Conservation (phyloP, 495 filamentous ascomycete species). For the Staphylotrichum longicolle region DNA sequence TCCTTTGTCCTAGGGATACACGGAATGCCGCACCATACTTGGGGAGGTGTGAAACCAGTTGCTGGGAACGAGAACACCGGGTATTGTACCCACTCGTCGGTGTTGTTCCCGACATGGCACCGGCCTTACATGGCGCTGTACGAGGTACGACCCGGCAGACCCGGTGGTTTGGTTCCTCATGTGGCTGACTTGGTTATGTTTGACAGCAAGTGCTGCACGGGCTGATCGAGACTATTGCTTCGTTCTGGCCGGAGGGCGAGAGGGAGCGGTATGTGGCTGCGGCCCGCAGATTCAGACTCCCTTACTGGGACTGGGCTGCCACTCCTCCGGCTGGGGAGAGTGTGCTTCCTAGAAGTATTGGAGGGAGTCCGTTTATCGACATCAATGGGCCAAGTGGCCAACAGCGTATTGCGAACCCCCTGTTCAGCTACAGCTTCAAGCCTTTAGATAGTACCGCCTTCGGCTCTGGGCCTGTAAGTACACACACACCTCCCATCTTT, state of each 20-base stretch:
- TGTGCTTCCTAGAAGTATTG: constrained; percentile 50
- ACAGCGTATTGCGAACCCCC: constrained; percentile 57
- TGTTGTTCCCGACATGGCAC: constrained; percentile 71
- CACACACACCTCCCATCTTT: neutral
- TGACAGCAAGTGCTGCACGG: constrained; percentile 56
- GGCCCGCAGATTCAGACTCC: constrained; percentile 57
- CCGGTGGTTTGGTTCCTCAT: neutral
- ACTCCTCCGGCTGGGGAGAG: constrained; percentile 47
- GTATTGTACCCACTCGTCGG: constrained; percentile 64
- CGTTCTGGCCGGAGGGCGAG: constrained; percentile 47
- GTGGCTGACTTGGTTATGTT: constrained; percentile 15
- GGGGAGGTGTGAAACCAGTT: constrained; percentile 53
- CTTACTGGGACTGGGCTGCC: constrained; percentile 69
- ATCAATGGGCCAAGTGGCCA: constrained; percentile 54
- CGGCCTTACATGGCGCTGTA: constrained; percentile 65
- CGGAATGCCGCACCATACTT: constrained; percentile 57
- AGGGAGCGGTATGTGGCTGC: constrained; percentile 49
- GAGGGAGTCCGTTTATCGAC: constrained; percentile 41
- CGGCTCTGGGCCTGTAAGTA: constrained; percentile 45
- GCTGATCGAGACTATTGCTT: constrained; percentile 51
- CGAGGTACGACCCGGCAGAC: constrained; percentile 51
- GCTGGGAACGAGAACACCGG: constrained; percentile 50
- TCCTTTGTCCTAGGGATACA: constrained; percentile 54
- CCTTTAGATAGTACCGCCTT: constrained; percentile 50
- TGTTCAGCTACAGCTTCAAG: constrained; percentile 60